phyloP scores from a whole-genome alignment of 768 basidiomycete species.

The Trametes cubensis region DNA sequence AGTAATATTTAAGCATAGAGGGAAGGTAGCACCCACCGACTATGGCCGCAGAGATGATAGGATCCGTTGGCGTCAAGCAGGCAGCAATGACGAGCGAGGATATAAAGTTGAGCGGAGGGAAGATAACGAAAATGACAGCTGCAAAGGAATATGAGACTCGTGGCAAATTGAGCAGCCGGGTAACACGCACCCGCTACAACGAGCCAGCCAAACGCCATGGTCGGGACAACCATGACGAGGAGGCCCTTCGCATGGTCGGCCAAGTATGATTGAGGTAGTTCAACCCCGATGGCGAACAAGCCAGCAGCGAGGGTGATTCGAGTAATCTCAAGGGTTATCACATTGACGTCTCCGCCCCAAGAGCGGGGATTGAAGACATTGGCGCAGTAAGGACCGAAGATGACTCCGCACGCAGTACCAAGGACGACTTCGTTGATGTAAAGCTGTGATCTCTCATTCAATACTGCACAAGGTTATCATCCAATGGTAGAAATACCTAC shows the following conservation, averaged over 20 bases:
- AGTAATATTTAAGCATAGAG: too few relatives aligned
- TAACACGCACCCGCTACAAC: slow-evolving; percentile 61
- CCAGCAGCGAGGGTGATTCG: slow-evolving; percentile 88
- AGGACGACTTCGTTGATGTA: slow-evolving; percentile 95
- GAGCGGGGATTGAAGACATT: slow-evolving; percentile 74
- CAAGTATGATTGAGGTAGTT: slow-evolving; percentile 87
- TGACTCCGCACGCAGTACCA: slow-evolving; percentile 69
- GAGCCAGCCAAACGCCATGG: slow-evolving; percentile 87
- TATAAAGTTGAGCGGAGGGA: slow-evolving; percentile 71
- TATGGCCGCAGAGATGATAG: slow-evolving; percentile 86
- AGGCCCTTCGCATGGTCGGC: slow-evolving; percentile 74
- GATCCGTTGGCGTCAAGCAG: slow-evolving; percentile 92
- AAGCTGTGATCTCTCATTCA: slow-evolving; percentile 44
- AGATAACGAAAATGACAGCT: slow-evolving; percentile 71
- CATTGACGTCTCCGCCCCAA: slow-evolving; percentile 60
- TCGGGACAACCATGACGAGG: slow-evolving; percentile 71
- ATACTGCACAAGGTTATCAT: background rate
- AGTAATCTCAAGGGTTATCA: slow-evolving; percentile 85
- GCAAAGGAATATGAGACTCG: background rate
- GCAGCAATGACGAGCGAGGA: slow-evolving; percentile 87
- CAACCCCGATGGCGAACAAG: slow-evolving; percentile 94
- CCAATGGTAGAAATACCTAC: slow-evolving; percentile 36
- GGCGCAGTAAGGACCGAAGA: slow-evolving; percentile 74
- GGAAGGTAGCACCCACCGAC: slow-evolving; percentile 46
- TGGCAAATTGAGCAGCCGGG: background rate